Conservation (phyloP, 2,329 filamentous ascomycete species). For the Fusarium sp. region DNA sequence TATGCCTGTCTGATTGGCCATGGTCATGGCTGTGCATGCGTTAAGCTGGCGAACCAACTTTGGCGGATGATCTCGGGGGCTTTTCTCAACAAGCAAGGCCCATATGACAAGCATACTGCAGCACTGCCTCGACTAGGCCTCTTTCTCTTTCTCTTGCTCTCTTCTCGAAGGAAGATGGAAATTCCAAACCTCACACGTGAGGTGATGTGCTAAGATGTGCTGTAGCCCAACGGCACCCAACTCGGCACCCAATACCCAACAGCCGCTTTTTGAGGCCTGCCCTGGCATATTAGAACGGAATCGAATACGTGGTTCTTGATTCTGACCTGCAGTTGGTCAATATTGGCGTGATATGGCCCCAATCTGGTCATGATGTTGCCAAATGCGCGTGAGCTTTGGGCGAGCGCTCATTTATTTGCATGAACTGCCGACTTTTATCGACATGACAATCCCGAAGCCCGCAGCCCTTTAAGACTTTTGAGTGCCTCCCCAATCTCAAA, state of each 20-base stretch:
- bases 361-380: constrained; percentile 25
- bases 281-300: constrained; percentile 12
- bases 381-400: constrained; percentile 34
- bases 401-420: constrained; percentile 27
- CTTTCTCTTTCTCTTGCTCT: not conserved
- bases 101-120: constrained; percentile 9
- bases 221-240: constrained; percentile 35
- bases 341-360: constrained; percentile 24
- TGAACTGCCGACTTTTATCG: constrained; percentile 5
- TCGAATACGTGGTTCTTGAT: constrained; percentile 1
- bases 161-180: constrained; percentile 25
- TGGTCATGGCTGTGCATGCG: constrained; percentile 20
- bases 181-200: constrained; percentile 14
- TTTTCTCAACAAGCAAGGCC: constrained; percentile 5
- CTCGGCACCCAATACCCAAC: constrained; percentile 31
- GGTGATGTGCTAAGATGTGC: not conserved
- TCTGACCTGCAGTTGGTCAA: constrained; percentile 20
- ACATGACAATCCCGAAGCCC: not conserved
- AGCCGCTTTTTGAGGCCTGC: constrained; percentile 30
- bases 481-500: not conserved
- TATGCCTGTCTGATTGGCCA: constrained; percentile 5
- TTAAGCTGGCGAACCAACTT: constrained; percentile 8
- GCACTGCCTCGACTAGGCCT: constrained; percentile 24
- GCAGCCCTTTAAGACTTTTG: constrained; percentile 3
- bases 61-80: not conserved